phyloP scores from a whole-genome alignment of 2,329 filamentous ascomycete species.

The Zymoseptoria pseudotritici region DNA sequence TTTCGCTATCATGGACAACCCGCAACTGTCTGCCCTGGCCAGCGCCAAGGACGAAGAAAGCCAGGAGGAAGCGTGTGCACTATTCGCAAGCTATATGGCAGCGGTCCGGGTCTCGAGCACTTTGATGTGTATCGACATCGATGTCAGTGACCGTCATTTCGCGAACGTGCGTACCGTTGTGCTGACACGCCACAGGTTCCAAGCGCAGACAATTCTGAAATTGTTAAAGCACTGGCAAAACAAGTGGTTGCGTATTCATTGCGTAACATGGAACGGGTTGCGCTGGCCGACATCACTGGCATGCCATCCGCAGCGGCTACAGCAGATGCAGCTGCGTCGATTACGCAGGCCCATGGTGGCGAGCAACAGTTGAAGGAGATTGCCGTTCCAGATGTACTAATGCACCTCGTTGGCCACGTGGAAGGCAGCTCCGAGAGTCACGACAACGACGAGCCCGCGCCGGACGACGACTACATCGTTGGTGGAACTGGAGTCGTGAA shows the following conservation, averaged over 20 bases:
- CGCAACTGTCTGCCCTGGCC: constrained; percentile 61
- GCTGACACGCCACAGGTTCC: constrained; percentile 46
- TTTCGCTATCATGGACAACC: constrained; percentile 78
- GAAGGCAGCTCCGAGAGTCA: constrained; percentile 43
- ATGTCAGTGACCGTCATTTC: constrained; percentile 40
- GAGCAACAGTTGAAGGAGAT: constrained; percentile 49
- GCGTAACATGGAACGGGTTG: constrained; percentile 76
- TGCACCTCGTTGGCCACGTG: constrained; percentile 74
- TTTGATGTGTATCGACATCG: constrained; percentile 84
- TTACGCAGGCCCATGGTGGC: constrained; percentile 34
- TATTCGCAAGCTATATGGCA: constrained; percentile 86
- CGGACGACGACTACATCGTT: constrained; percentile 91
- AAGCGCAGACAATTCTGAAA: constrained; percentile 70
- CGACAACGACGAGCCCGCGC: constrained; percentile 61
- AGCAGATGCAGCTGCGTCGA: constrained; percentile 39
- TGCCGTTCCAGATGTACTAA: constrained; percentile 72
- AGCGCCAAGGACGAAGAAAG: constrained; percentile 67
- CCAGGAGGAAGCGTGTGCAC: constrained; percentile 87
- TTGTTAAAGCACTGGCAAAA: constrained; percentile 85
- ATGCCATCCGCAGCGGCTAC: constrained; percentile 26
- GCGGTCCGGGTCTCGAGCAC: constrained; percentile 76
- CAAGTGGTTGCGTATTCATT: constrained; percentile 93
- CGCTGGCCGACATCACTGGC: constrained; percentile 54
- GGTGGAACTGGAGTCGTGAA: constrained; percentile 93
- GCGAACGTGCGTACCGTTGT: not conserved